These are phyloP conservation scores for Phytophthora pinifolia DNA, from an alignment of 352 stramenopile genomes.

Conservation along the genomic window DNA sequence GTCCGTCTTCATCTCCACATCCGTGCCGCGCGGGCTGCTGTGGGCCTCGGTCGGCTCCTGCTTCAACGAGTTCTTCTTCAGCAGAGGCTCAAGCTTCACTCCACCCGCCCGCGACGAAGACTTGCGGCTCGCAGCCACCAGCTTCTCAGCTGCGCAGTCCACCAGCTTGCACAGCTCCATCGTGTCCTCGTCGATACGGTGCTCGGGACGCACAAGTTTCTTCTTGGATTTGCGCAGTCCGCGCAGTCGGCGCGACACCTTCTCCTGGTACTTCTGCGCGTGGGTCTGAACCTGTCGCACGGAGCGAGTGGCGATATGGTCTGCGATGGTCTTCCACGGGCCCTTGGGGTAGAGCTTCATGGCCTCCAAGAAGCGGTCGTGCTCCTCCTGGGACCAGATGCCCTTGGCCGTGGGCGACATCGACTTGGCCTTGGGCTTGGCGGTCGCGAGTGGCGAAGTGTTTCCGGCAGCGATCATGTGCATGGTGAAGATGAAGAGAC, in stretches of 20 bases:
- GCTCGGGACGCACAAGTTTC: slow-evolving; percentile 57
- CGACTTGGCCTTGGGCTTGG: slow-evolving; percentile 19
- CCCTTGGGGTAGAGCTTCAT: slow-evolving; percentile 72
- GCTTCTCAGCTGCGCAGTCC: slow-evolving; percentile 47
- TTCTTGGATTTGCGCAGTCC: slow-evolving; percentile 74
- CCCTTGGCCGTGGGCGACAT: slow-evolving; percentile 43
- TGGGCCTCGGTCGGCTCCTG: slow-evolving; percentile 20
- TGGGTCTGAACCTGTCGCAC: slow-evolving; percentile 76
- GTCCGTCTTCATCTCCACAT: slow-evolving; percentile 41
- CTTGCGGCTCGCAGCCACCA: slow-evolving; percentile 33
- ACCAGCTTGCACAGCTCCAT: slow-evolving; percentile 63
- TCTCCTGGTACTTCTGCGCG: slow-evolving; percentile 82
- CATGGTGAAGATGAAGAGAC: slow-evolving; percentile 10
- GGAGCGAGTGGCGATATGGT: slow-evolving; percentile 68
- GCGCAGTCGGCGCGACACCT: slow-evolving; percentile 61
- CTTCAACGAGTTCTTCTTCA: slow-evolving; percentile 30
- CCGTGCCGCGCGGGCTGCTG: slow-evolving; percentile 28
- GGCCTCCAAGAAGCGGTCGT: slow-evolving; percentile 69
- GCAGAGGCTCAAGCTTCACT: slow-evolving; percentile 28
- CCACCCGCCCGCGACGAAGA: slow-evolving; percentile 10
- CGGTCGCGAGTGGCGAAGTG: slow-evolving; percentile 23
- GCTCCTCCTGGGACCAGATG: slow-evolving; percentile 69
- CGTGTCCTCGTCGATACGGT: slow-evolving; percentile 61
- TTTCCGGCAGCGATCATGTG: slow-evolving; percentile 29
- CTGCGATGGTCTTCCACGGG: slow-evolving; percentile 72